Evolutionary conservation across 306 rosid species (phyloP).

Genomic region (Parietaria judaica): DNA sequence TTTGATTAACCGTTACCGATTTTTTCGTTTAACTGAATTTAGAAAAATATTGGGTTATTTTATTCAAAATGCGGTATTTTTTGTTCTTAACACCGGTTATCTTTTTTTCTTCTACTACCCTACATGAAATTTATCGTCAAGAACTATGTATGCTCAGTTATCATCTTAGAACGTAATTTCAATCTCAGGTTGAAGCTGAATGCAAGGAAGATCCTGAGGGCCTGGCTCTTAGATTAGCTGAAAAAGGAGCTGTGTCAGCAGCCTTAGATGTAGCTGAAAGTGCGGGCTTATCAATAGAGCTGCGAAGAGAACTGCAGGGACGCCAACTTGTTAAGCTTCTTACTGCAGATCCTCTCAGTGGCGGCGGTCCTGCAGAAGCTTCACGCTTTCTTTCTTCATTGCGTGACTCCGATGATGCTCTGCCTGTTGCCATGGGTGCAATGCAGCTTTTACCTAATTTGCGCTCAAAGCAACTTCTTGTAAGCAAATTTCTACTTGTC

Average conservation of each 20-base stretch:
- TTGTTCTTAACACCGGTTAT: too few relatives aligned
- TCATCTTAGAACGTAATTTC: conserved; percentile 2
- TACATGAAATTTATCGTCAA: too few relatives aligned
- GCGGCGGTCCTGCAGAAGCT: conserved; percentile 99
- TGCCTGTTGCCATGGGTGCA: conserved; percentile 99
- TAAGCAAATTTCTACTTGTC: conserved; percentile 22
- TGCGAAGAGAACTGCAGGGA: conserved; percentile 93
- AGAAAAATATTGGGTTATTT: too few relatives aligned
- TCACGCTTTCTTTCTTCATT: conserved; percentile 96
- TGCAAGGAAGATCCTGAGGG: conserved; percentile 99
- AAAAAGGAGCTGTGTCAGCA: conserved; percentile 97
- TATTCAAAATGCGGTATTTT: too few relatives aligned
- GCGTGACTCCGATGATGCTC: conserved; percentile 87
- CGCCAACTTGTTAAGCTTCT: conserved; percentile 98
- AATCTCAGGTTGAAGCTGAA: conserved; percentile 84
- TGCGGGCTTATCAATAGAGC: conserved; percentile 78
- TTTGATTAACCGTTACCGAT: too few relatives aligned
- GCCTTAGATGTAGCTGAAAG: conserved; percentile 98
- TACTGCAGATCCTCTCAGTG: conserved; percentile 95
- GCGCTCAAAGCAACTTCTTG: conserved; percentile 97
- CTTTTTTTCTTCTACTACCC: too few relatives aligned
- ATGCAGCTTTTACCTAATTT: conserved; percentile 94
- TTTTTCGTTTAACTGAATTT: too few relatives aligned
- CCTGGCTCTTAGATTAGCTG: conserved; percentile 90
- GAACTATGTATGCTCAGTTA: too few relatives aligned